These are phyloP conservation scores for Torulaspora pretoriensis DNA, from an alignment of 1,139 yeast genomes.

Conservation along the genomic window DNA sequence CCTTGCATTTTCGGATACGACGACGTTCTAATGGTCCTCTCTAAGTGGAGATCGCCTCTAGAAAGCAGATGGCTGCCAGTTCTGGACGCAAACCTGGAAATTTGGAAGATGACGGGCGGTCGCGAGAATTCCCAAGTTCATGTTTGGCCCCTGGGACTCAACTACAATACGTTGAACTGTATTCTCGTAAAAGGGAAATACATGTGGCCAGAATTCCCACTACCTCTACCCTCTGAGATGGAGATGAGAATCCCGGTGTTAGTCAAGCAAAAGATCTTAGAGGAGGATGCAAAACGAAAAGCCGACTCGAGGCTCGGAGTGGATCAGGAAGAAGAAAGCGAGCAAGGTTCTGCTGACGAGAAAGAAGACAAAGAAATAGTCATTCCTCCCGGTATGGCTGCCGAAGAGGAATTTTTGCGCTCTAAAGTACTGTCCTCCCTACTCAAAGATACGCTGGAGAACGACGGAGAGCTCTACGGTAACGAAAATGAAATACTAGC, in stretches of 20 bases:
- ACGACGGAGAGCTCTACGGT: constrained; percentile 41
- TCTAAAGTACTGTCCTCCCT: constrained; percentile 38
- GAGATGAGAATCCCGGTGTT: constrained; percentile 62
- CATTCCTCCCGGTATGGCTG: constrained; percentile 31
- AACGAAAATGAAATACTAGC: constrained; percentile 47
- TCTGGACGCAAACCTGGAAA: constrained; percentile 53
- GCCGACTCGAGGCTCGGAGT: constrained; percentile 31
- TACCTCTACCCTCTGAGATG: constrained; percentile 78
- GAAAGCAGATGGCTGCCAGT: constrained; percentile 89
- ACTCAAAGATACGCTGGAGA: constrained; percentile 39
- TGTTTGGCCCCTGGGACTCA: constrained; percentile 87
- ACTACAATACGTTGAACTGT: constrained; percentile 61
- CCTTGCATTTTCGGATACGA: constrained; percentile 83
- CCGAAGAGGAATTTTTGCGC: constrained; percentile 43
- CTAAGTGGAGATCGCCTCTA: constrained; percentile 71
- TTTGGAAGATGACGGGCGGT: constrained; percentile 49
- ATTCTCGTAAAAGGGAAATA: constrained; percentile 63
- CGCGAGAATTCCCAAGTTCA: constrained; percentile 51
- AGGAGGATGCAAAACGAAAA: constrained; percentile 35
- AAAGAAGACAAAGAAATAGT: constrained; percentile 38
- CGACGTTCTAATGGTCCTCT: constrained; percentile 63
- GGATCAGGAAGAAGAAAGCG: constrained; percentile 34
- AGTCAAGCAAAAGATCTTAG: constrained; percentile 29
- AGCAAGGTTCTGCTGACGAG: constrained; percentile 40
- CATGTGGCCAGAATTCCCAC: constrained; percentile 57